phyloP scores from a whole-genome alignment of 129 eudicot species.

The Pseudognaphalium luteoalbum region DNA sequence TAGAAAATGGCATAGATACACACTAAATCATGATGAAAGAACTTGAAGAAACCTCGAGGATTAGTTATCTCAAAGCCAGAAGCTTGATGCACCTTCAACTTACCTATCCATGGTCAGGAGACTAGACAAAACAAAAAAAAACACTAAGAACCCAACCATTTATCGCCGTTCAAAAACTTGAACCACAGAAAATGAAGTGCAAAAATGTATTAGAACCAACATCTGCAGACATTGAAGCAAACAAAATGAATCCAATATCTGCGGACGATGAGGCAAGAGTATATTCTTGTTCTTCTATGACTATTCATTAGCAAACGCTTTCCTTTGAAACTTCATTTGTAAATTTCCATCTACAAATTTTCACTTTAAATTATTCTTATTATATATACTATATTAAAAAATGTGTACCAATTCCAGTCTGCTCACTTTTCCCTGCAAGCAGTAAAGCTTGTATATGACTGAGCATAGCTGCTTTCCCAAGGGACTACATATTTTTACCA shows the following conservation, averaged over 20 bases:
- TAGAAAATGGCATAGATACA: not conserved
- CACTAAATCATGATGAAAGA: not conserved
- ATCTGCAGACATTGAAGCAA: too few species aligned
- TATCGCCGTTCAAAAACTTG: too few species aligned
- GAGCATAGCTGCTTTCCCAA: not conserved
- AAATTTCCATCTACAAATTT: not conserved
- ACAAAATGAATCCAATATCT: not conserved
- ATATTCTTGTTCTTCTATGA: not conserved
- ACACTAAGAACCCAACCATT: not conserved
- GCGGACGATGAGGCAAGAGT: too few species aligned
- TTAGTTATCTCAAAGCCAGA: not conserved
- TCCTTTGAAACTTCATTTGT: not conserved
- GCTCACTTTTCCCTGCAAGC: not conserved
- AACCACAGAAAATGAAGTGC: too few species aligned
- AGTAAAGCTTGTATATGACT: not conserved
- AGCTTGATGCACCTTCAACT: not conserved
- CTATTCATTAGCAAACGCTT: not conserved
- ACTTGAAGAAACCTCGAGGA: not conserved
- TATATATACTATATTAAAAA: not conserved
- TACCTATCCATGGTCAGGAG: not conserved
- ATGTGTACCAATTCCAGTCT: not conserved
- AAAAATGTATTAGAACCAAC: too few species aligned
- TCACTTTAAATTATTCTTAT: not conserved
- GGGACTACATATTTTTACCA: not conserved
- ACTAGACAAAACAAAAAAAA: not conserved